Conservation (phyloP, 208 protist species). For the Wallacemonas sp. region DNA sequence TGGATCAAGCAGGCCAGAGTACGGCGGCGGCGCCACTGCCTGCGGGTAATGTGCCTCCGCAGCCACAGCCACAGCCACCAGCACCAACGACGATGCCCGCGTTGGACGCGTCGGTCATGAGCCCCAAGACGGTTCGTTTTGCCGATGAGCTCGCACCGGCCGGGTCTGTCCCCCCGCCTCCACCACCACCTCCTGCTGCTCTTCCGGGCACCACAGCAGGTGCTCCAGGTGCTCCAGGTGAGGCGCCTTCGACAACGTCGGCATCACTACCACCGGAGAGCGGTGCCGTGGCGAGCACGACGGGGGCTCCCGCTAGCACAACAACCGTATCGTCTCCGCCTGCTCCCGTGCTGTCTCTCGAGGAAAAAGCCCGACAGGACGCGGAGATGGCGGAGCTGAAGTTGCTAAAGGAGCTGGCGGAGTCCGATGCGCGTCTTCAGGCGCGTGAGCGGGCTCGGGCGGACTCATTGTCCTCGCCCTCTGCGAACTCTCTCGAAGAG, state of each 20-base stretch:
- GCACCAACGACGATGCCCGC: background rate
- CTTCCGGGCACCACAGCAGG: no score
- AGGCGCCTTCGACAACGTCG: no score
- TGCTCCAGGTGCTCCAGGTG: no score
- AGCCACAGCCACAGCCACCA: background rate
- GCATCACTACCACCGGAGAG: no score
- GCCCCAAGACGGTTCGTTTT: constrained; percentile 1
- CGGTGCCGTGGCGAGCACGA: no score
- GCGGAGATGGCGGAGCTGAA: constrained; percentile 17
- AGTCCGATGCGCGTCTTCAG: constrained; percentile 3
- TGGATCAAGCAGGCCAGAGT: no score
- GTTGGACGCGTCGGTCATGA: background rate
- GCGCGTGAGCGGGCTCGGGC: background rate
- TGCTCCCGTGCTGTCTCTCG: background rate
- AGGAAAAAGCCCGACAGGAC: constrained; percentile 10
- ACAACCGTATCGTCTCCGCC: background rate
- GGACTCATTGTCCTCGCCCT: background rate
- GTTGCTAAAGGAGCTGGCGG: constrained; percentile 16
- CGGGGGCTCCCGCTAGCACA: background rate
- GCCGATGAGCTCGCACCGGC: background rate
- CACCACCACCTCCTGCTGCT: constrained; percentile 13
- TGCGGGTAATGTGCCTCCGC: background rate
- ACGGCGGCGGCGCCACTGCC: no score
- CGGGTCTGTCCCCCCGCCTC: background rate
- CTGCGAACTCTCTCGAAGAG: background rate